Evolutionary conservation across 2,329 filamentous ascomycete genomes (phyloP), one percentile per base, ranked within the genome.

Genomic region (Escovopsis sp.): DNA sequence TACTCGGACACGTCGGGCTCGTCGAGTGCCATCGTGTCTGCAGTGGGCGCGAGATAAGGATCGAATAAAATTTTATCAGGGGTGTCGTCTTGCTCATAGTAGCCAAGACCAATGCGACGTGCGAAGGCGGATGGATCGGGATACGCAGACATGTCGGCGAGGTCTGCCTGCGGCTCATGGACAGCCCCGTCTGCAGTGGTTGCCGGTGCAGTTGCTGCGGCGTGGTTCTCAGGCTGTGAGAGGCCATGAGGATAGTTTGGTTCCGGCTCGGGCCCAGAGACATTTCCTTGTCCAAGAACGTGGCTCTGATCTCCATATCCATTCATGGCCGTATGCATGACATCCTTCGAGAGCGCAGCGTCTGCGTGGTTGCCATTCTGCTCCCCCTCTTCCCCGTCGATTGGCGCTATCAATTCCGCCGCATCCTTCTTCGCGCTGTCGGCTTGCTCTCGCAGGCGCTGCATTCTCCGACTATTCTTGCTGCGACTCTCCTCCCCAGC

Each of bases 31-130:
- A 72, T 51, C 10, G 57, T 55, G 4, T 71, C 67, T 4, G 63
- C 60, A 11, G 67, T 58, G 5, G 72, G 73, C 25, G 64, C 63
- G 48, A 76, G 68, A 50, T 75, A 77, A 8, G 68, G 68, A 47
- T 78, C 71, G 44, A 77, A 78, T 3, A 77, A 54, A 53, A 77
- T 77, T 50, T 63, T 72, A 53, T 76, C 71, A 2, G 68, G 65
- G 16, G 65, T 66, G 48, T 74, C 70, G 45, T 74, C 71, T 49
- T 74, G 72, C 43, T 76, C 67, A 51, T 76, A 78, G 54, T 76
- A 77, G 9, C 72, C 73, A 63, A 74, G 70, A 13, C 74, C 74
- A 47, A 76, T 70, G 29, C 70, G 62, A n/a, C 60, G 61, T 34
- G 57, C 60, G 32, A 67, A 54, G 31, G 62, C 51, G n/a, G 66